These are phyloP conservation scores for Chamaecrista fasciculata DNA, from an alignment of 306 rosid species.

Conservation along the genomic window DNA sequence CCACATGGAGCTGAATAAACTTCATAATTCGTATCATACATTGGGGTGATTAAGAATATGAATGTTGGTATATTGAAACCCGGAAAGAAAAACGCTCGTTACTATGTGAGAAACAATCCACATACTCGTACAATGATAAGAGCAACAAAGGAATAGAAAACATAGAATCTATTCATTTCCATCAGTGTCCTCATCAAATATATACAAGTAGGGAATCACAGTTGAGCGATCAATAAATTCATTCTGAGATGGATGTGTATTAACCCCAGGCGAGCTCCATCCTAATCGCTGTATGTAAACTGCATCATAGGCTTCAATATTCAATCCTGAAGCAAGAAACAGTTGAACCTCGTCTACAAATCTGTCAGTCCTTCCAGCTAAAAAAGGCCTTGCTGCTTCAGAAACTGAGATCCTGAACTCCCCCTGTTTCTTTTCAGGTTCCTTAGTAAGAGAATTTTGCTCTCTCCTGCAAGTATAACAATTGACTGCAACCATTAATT, in stretches of 20 bases:
- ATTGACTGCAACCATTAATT: not conserved
- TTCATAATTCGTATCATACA: not conserved
- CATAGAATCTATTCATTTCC: slow-evolving; percentile 39
- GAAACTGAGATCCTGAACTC: slow-evolving; percentile 50
- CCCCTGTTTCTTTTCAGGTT: slow-evolving; percentile 49
- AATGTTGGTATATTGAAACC: not conserved
- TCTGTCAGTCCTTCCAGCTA: slow-evolving; percentile 60
- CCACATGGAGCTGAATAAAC: not conserved
- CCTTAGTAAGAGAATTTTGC: slow-evolving; percentile 27
- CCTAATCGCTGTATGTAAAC: slow-evolving; percentile 78
- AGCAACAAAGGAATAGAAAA: not conserved
- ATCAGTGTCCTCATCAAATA: slow-evolving; percentile 69
- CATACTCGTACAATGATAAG: slow-evolving; percentile 5
- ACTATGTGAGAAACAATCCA: not conserved
- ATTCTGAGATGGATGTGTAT: slow-evolving; percentile 42
- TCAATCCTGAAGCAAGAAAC: slow-evolving; percentile 87
- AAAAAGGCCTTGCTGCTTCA: slow-evolving; percentile 70
- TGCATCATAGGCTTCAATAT: slow-evolving; percentile 80
- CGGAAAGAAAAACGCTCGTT: not conserved
- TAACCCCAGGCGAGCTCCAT: slow-evolving; percentile 57
- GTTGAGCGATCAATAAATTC: slow-evolving; percentile 41
- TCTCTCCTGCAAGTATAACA: slow-evolving; percentile 38
- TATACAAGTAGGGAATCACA: slow-evolving; percentile 58
- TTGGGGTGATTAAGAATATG: not conserved
- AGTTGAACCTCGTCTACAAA: slow-evolving; percentile 70